Percentiles rank a stretch among this genome's conserved stretches.
Evolutionary conservation across 768 basidiomycete species (phyloP).

Genomic region (Rubroboletus satanas): DNA sequence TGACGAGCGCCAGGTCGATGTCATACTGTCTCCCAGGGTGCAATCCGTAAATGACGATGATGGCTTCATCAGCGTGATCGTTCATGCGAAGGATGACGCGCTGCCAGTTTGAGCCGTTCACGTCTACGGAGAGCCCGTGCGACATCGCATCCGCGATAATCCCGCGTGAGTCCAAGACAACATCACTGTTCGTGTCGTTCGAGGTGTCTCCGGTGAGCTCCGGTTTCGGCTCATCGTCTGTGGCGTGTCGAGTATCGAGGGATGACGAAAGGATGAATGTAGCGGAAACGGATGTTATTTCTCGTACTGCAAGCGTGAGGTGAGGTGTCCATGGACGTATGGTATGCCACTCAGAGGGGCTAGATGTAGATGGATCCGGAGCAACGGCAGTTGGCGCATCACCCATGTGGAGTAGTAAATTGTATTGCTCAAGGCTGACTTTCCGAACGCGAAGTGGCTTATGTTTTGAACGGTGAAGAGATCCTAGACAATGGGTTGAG

Average conservation of each 20-base stretch:
- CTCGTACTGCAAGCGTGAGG: slow-evolving; percentile 65
- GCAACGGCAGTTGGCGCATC: slow-evolving; percentile 6
- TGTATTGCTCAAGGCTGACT: neutral
- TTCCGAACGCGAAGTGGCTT: neutral
- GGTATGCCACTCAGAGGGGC: slow-evolving; percentile 52
- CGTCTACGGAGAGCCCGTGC: slow-evolving; percentile 73
- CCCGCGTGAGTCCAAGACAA: slow-evolving; percentile 33
- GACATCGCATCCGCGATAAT: slow-evolving; percentile 65
- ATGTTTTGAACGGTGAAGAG: neutral
- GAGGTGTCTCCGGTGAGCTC: slow-evolving; percentile 33
- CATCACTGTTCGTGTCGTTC: slow-evolving; percentile 34
- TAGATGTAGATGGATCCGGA: slow-evolving; percentile 18
- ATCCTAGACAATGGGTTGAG: neutral
- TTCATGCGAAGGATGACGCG: slow-evolving; percentile 75
- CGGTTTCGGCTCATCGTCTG: slow-evolving; percentile 24
- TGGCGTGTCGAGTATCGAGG: slow-evolving; percentile 30
- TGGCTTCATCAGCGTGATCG: slow-evolving; percentile 79
- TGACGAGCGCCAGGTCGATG: slow-evolving; percentile 75
- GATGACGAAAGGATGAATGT: slow-evolving; percentile 70
- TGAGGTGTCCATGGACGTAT: slow-evolving; percentile 76
- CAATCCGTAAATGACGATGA: slow-evolving; percentile 87
- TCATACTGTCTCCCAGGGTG: slow-evolving; percentile 89
- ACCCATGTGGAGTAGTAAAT: slow-evolving; percentile 13
- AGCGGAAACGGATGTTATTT: slow-evolving; percentile 78
- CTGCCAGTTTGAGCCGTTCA: slow-evolving; percentile 77